phyloP scores from a whole-genome alignment of 2,329 filamentous ascomycete genomes.

The Alternaria sp. region DNA sequence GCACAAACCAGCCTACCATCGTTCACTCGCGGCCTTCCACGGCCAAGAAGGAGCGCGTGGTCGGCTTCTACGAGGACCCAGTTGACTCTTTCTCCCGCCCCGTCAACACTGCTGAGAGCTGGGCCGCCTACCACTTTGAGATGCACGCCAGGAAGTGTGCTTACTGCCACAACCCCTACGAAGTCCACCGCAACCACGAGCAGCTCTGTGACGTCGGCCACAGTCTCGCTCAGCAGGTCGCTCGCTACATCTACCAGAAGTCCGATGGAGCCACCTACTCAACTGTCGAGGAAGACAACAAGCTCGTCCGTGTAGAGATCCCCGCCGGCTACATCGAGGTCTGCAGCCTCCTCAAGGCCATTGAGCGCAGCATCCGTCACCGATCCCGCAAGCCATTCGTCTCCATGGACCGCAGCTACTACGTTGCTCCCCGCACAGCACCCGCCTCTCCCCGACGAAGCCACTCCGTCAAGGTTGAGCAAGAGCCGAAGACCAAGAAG shows the following conservation, averaged over 20 bases:
- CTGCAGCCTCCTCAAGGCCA: conserved; percentile 49
- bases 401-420: conserved; percentile 53
- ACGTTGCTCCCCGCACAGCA: conserved; percentile 47
- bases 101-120: conserved; percentile 51
- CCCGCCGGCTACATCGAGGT: conserved; percentile 51
- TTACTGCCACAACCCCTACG: conserved; percentile 54
- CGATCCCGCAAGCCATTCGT: conserved; percentile 48
- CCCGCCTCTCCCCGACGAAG: conserved; percentile 31
- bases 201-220: conserved; percentile 55
- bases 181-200: conserved; percentile 48
- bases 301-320: conserved; percentile 55
- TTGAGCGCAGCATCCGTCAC: conserved; percentile 49
- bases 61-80: conserved; percentile 47
- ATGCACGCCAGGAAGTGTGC: conserved; percentile 54
- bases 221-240: conserved; percentile 54
- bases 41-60: conserved; percentile 42
- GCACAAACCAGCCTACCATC: conserved; percentile 44
- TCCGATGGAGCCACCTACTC: conserved; percentile 45
- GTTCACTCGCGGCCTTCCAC: conserved; percentile 37
- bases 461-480: conserved; percentile 43
- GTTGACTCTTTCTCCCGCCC: conserved; percentile 51
- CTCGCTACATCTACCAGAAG: conserved; percentile 53
- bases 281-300: conserved; percentile 46
- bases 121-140: conserved; percentile 57
- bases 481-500: conserved; percentile 36